phyloP scores from a whole-genome alignment of 2,329 filamentous ascomycete species.

The Verticillium nubilum region DNA sequence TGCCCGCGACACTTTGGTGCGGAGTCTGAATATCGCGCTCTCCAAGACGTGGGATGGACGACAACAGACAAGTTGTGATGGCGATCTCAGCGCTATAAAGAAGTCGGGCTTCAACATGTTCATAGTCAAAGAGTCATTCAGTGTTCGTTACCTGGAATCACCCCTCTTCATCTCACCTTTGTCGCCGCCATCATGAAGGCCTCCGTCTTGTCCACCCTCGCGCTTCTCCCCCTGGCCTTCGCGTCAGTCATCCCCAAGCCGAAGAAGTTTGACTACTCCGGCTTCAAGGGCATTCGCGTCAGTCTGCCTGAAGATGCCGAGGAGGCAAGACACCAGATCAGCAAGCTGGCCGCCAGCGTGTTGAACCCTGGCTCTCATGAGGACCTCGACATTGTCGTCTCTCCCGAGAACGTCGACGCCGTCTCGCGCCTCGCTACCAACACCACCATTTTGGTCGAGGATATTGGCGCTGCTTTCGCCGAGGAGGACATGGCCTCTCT shows the following conservation, averaged over 20 bases:
- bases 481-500: conserved; percentile 16
- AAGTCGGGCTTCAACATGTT: not conserved
- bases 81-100: not conserved
- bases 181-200: conserved; percentile 2
- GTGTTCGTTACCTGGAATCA: conserved; percentile 4
- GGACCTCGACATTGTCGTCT: conserved; percentile 18
- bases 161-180: not conserved
- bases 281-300: conserved; percentile 10
- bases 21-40: not conserved
- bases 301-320: conserved; percentile 3
- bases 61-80: not conserved
- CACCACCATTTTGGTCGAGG: conserved; percentile 13
- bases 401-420: conserved; percentile 14
- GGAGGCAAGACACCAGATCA: conserved; percentile 5
- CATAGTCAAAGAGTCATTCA: not conserved
- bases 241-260: conserved; percentile 1
- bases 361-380: conserved; percentile 17
- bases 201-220: not conserved
- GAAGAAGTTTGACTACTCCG: conserved; percentile 8
- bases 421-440: conserved; percentile 17
- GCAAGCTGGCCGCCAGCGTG: conserved; percentile 3
- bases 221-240: not conserved
- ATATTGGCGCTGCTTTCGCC: conserved; percentile 21
- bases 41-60: not conserved
- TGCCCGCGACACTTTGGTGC: not conserved